Evolutionary conservation across 331 rosid species (phyloP), one percentile per base, ranked within the genome.

Genomic region (Stylosanthes scabra): DNA sequence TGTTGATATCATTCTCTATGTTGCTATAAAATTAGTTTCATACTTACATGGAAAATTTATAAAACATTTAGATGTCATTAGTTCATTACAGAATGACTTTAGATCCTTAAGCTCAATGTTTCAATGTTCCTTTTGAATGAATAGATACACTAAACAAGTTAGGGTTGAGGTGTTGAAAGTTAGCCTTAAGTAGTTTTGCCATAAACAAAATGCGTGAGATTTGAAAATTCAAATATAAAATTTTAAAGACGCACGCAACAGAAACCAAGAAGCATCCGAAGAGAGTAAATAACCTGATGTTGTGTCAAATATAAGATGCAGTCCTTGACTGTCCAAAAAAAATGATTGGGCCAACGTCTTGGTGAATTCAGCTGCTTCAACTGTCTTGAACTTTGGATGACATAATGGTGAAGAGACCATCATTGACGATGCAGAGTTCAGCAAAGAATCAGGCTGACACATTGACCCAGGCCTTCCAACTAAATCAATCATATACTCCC

Each of bases 401-500:
- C 97, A 92, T 81, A 94, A 74, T 3, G 96, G 98, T 8, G 98
- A 91, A 75, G 96, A 86, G 70, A 86, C 86, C 71, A 77, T 74
- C 76, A 88, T 80, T 79, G 97, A 89, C 58, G 95, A 84, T 66
- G 96, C 90, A 71, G 96, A 91, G 83, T 94, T 91, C 76, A 91
- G 90, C 11, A 87, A 77, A 72, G 98, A 89, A 91, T 94, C 95
- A n/a, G 96, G 98, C 74, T 83, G 93, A 28, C 82, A 75, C 61
- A 84, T 76, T 71, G 68, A 75, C 71, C 98, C 98, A 40, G 98
- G 98, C 59, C 80, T 85, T 71, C 88, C 95, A 74, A 94, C 80
- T 88, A 94, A 88, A 80, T 94, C 98, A 49, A 94, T 82, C 80
- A 89, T 74, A 77, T 82, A 89, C 91, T 94, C 98, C 90, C 98